A percentile compares a stretch with the other conserved stretches of the same genome.
These are phyloP conservation scores for Pythium aristosporum DNA, from an alignment of 352 stramenopile genomes.

Conservation along the genomic window DNA sequence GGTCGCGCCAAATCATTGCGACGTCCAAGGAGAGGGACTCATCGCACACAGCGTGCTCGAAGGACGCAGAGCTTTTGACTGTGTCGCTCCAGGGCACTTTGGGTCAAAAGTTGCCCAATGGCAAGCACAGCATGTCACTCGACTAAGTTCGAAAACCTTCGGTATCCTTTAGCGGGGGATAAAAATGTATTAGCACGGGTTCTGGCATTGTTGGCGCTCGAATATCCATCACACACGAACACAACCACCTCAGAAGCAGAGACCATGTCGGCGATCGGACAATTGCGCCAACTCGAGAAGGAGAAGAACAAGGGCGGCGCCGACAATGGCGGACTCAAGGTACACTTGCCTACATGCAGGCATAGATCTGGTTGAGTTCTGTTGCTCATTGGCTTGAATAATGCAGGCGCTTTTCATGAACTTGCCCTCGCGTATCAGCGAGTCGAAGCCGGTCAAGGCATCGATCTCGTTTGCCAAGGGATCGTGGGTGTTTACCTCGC, in stretches of 20 bases:
- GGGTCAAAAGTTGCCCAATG: not conserved
- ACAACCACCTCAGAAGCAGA: conserved; percentile 5
- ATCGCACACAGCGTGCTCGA: not conserved
- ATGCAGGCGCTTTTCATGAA: conserved; percentile 65
- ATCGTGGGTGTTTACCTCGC: conserved; percentile 38
- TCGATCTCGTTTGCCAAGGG: conserved; percentile 55
- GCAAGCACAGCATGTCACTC: not conserved
- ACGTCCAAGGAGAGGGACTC: not conserved
- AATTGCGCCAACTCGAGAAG: conserved; percentile 82
- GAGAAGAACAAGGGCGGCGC: conserved; percentile 66
- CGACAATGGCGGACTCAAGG: conserved; percentile 59
- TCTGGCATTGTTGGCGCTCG: conserved; percentile 18
- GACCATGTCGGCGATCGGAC: conserved; percentile 82
- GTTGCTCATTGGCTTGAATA: not conserved
- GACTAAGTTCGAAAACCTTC: conserved; percentile 12
- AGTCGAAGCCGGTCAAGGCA: conserved; percentile 62
- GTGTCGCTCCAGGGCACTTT: conserved; percentile 9
- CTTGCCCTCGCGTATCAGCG: conserved; percentile 62
- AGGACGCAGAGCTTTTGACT: not conserved
- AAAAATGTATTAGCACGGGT: not conserved
- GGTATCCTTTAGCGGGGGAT: not conserved
- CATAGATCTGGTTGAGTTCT: not conserved
- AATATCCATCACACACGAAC: conserved; percentile 11
- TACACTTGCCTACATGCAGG: conserved; percentile 14
- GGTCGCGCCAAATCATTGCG: not conserved